Evolutionary conservation across 2,329 filamentous ascomycete species (phyloP).

Genomic region (Hymenoscyphus fraxineus): DNA sequence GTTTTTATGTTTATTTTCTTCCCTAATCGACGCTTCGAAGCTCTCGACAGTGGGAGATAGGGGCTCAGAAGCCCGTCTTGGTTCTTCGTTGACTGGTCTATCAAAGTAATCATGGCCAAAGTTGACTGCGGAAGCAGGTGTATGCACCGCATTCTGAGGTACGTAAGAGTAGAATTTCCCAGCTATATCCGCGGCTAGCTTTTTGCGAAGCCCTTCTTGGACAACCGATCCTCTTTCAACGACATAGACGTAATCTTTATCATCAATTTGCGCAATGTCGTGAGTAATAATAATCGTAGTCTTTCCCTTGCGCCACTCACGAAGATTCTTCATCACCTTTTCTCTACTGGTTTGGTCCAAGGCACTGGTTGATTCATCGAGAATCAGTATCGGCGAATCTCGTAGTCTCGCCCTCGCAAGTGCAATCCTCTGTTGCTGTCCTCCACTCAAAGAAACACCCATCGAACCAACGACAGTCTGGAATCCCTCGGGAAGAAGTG

Average conservation of each 20-base stretch:
- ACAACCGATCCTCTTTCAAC: constrained; percentile 66
- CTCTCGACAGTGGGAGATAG: neutral
- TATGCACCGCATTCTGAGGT: neutral
- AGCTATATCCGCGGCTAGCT: constrained; percentile 45
- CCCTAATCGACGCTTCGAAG: neutral
- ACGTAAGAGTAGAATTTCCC: constrained; percentile 45
- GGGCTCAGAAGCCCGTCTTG: neutral
- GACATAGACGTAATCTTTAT: constrained; percentile 75
- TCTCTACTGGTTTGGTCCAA: constrained; percentile 69
- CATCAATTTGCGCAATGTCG: constrained; percentile 71
- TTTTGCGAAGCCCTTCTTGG: constrained; percentile 61
- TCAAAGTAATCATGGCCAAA: neutral
- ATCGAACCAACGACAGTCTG: constrained; percentile 67
- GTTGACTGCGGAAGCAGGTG: neutral
- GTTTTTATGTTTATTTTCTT: neutral
- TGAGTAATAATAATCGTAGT: constrained; percentile 95
- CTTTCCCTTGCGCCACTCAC: constrained; percentile 71
- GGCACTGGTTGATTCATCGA: constrained; percentile 87
- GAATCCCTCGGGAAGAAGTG: constrained; percentile 63
- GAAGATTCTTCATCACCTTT: constrained; percentile 69
- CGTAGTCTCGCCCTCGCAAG: constrained; percentile 74
- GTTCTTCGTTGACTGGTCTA: neutral
- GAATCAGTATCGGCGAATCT: constrained; percentile 73
- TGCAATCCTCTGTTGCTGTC: constrained; percentile 77
- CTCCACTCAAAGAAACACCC: constrained; percentile 74